Evolutionary conservation across 768 basidiomycete genomes (phyloP).

Genomic region (Candolleomyces aberdarensis): DNA sequence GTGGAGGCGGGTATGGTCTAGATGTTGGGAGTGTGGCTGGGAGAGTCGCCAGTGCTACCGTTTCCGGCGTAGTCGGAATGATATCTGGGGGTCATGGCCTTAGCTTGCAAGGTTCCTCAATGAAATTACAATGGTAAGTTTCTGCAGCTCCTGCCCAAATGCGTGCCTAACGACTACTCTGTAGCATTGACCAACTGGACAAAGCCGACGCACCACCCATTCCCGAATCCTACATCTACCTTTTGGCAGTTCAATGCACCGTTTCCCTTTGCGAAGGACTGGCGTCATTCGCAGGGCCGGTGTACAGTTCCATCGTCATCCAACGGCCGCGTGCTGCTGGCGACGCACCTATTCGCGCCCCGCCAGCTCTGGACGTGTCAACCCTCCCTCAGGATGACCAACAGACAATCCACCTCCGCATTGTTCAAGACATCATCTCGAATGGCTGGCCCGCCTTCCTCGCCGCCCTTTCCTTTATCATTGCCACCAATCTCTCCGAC

Average conservation of each 20-base stretch:
- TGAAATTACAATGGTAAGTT: constrained; percentile 89
- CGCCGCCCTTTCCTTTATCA: constrained; percentile 84
- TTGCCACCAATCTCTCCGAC: constrained; percentile 89
- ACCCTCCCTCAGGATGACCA: constrained; percentile 48
- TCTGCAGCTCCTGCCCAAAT: neutral
- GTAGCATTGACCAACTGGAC: constrained; percentile 95
- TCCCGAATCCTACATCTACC: constrained; percentile 91
- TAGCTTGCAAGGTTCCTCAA: constrained; percentile 68
- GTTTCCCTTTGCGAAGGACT: constrained; percentile 86
- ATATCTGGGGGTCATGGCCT: constrained; percentile 62
- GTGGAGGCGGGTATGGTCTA: constrained; percentile 12
- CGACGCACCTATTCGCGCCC: constrained; percentile 64
- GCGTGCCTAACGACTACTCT: no score
- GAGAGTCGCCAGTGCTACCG: constrained; percentile 81
- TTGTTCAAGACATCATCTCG: constrained; percentile 77
- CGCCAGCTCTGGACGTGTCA: constrained; percentile 65
- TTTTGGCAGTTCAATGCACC: constrained; percentile 87
- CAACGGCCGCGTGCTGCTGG: constrained; percentile 63
- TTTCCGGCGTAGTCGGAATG: constrained; percentile 84
- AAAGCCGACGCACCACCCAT: constrained; percentile 94
- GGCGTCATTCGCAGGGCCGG: constrained; percentile 64
- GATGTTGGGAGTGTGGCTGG: constrained; percentile 53
- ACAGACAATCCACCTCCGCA: constrained; percentile 53
- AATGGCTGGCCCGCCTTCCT: constrained; percentile 91
- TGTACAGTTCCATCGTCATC: constrained; percentile 71